These are phyloP conservation scores for Carex parvula DNA, from an alignment of 176 grass and related monocot species.

Conservation along the genomic window DNA sequence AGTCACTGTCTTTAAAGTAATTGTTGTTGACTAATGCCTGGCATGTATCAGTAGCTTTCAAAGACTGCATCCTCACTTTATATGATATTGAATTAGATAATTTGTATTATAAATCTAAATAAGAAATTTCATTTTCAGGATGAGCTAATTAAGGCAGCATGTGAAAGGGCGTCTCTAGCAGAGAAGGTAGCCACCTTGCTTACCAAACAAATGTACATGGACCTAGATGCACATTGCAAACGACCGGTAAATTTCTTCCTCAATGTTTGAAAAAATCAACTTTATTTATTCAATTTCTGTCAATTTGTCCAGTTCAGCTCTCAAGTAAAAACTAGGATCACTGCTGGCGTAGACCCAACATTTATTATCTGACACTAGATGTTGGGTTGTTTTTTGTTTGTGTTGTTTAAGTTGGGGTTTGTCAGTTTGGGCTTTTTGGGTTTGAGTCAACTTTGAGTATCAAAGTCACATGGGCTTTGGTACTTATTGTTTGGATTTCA, in stretches of 20 bases:
- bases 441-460: not conserved
- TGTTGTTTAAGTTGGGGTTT: not conserved
- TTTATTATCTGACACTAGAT: too few species aligned
- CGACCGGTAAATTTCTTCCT: slow-evolving; percentile 39
- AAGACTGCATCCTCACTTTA: not conserved
- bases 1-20: not conserved
- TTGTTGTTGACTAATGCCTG: not conserved
- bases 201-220: slow-evolving; percentile 54
- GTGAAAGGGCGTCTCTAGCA: slow-evolving; percentile 34
- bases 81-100: not conserved
- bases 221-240: slow-evolving; percentile 60
- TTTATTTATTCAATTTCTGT: not conserved
- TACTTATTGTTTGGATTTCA: not conserved
- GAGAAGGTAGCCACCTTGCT: slow-evolving; percentile 54
- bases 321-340: not conserved
- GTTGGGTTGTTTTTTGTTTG: not conserved
- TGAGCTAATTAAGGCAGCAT: slow-evolving; percentile 38
- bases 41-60: not conserved
- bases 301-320: not conserved
- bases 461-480: not conserved
- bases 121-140: slow-evolving; percentile 11
- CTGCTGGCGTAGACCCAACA: too few species aligned
- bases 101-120: not conserved
- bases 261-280: not conserved
- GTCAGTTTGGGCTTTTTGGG: not conserved